Conservation (phyloP, 257 asterid genomes). For the Solanum rostratum region DNA sequence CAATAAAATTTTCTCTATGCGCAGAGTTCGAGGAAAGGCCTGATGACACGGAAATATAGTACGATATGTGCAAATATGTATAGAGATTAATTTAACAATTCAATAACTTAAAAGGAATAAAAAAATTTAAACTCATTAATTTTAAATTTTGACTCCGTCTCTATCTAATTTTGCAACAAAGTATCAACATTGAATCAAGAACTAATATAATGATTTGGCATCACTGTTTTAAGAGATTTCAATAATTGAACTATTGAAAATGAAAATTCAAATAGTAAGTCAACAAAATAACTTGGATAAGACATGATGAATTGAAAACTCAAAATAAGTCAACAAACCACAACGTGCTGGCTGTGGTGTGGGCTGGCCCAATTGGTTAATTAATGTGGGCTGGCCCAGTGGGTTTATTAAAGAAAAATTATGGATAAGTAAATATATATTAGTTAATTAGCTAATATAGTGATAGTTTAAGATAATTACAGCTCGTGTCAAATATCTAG, state of each 20-base stretch:
- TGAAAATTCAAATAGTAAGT: background rate
- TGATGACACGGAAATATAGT: too few species aligned
- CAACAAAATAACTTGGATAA: background rate
- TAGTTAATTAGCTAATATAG: too few species aligned
- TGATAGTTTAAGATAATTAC: too few species aligned
- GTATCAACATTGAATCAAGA: background rate
- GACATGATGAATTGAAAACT: background rate
- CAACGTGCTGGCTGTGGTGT: background rate
- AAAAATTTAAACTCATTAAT: background rate
- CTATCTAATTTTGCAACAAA: background rate
- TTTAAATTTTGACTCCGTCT: background rate
- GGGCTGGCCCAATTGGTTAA: background rate
- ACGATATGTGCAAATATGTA: too few species aligned
- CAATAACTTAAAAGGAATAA: background rate
- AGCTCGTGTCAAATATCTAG: too few species aligned
- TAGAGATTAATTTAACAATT: background rate
- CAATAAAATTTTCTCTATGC: too few species aligned
- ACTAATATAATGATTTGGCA: background rate
- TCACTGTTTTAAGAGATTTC: background rate
- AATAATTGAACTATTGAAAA: background rate
- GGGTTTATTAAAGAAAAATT: too few species aligned
- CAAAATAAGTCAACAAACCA: background rate
- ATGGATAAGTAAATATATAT: too few species aligned
- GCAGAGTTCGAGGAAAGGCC: too few species aligned
- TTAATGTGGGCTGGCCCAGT: background rate